Evolutionary conservation across 495 filamentous ascomycete genomes (phyloP).

Genomic region (Penicillium ochrochloron): DNA sequence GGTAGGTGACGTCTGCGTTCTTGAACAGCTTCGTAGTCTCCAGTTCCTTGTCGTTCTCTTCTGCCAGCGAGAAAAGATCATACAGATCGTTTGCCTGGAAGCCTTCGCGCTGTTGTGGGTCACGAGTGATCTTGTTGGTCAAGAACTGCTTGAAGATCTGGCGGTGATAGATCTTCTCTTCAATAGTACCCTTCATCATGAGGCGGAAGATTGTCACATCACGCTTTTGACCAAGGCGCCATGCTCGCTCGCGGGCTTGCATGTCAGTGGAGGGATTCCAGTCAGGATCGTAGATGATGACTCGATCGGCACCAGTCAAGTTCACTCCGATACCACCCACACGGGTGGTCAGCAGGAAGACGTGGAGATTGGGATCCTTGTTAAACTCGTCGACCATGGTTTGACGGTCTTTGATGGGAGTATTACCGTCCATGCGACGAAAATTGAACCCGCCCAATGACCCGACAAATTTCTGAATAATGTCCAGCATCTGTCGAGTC

Average conservation of each 20-base stretch:
- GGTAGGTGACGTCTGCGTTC: constrained; percentile 72
- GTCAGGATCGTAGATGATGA: constrained; percentile 97
- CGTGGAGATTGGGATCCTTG: constrained; percentile 71
- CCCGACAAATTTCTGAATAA: constrained; percentile 79
- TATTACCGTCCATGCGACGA: constrained; percentile 90
- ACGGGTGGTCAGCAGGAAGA: constrained; percentile 93
- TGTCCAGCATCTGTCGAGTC: constrained; percentile 89
- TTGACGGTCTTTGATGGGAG: constrained; percentile 81
- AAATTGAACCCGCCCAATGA: constrained; percentile 72
- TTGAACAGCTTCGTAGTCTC: constrained; percentile 87
- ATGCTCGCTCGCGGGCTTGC: constrained; percentile 94
- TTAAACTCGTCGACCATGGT: constrained; percentile 91
- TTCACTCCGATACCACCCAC: constrained; percentile 95
- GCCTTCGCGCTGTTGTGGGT: constrained; percentile 85
- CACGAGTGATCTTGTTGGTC: constrained; percentile 89
- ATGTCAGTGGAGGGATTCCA: constrained; percentile 96
- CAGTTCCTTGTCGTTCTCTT: constrained; percentile 67
- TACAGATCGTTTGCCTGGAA: constrained; percentile 87
- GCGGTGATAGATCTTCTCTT: constrained; percentile 98
- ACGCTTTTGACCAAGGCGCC: constrained; percentile 91
- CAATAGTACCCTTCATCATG: constrained; percentile 96
- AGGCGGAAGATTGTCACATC: constrained; percentile 93
- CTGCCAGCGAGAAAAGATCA: constrained; percentile 84
- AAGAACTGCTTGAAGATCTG: constrained; percentile 98
- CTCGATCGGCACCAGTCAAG: constrained; percentile 89